phyloP scores from a whole-genome alignment of 2,329 filamentous ascomycete species.

The Curvularia eragrostidis region DNA sequence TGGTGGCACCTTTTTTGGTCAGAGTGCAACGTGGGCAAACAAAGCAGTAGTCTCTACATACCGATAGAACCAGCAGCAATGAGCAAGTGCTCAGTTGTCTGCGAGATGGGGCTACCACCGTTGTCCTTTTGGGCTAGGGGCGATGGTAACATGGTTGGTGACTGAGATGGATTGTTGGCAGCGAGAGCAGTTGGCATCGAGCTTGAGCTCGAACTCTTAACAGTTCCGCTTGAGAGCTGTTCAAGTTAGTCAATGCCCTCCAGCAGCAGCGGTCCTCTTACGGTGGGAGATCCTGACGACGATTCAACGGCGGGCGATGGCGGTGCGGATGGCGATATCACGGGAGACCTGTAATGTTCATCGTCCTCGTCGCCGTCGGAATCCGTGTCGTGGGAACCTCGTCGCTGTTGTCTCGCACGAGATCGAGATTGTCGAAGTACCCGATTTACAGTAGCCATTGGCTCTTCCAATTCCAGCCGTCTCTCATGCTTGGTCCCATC shows the following conservation, averaged over 20 bases:
- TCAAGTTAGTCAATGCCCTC: constrained; percentile 22
- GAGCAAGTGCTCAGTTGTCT: constrained; percentile 49
- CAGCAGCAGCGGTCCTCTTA: constrained; percentile 19
- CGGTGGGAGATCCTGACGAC: constrained; percentile 26
- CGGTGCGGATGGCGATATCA: background rate
- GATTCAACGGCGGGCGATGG: constrained; percentile 9
- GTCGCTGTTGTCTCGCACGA: constrained; percentile 23
- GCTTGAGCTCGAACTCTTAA: constrained; percentile 23
- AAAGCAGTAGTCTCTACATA: constrained; percentile 11
- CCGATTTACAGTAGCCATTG: constrained; percentile 29
- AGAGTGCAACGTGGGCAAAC: constrained; percentile 11
- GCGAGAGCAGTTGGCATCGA: constrained; percentile 29
- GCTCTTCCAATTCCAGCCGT: constrained; percentile 18
- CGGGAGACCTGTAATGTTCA: background rate
- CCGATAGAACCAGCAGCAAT: constrained; percentile 53
- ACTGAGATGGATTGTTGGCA: constrained; percentile 34
- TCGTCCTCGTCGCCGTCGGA: constrained; percentile 14
- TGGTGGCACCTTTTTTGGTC: constrained; percentile 47
- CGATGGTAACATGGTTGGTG: constrained; percentile 34
- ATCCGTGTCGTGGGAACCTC: constrained; percentile 17
- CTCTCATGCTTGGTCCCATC: constrained; percentile 23
- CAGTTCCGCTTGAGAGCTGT: constrained; percentile 37
- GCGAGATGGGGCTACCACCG: constrained; percentile 37
- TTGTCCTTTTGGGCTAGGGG: constrained; percentile 21
- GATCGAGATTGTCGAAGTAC: constrained; percentile 24